Evolutionary conservation across 2,329 filamentous ascomycete genomes (phyloP), one percentile per base, ranked within the genome.

Genomic region (Neonectria faginata): DNA sequence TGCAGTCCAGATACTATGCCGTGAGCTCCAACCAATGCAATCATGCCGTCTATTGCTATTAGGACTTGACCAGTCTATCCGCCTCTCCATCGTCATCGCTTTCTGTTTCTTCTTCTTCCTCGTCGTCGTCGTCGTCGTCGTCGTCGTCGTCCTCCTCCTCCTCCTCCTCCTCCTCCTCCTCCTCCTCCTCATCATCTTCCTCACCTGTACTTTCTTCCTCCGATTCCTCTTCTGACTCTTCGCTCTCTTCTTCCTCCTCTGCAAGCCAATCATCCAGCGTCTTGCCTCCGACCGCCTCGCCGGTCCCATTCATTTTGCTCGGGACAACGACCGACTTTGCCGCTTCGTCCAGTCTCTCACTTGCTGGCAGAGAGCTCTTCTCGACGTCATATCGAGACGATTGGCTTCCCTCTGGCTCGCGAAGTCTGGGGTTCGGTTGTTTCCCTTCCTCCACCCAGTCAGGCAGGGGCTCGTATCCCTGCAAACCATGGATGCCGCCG

Each of bases 191-290:
- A 0, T 85, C 84, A 2, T 83, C 83, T 1, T 85, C 85, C 0
- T 84, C 84, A 3, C 80, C 82, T 3, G 80, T 79, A 10, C 83
- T 82, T 14, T 82, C 82, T 8, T 82, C 83, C 7, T 84, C 82
- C 2, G 85, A 86, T 6, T 84, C 83, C 7, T 84, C 85, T 2
- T 83, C 84, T 25, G 86, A 84, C 10, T 84, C 83, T 11, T 86
- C 86, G 2, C 84, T 87, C n/a, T 84, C 85, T 29, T 83, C 84
- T 16, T 89, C 87, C 47, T 88, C 89, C 74, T 93, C 92, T 5
- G 91, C 93, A 61, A 98, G 83, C 94, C 96, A 98, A 77, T 97
- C 93, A 81, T 98, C 94, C 67, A 99, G 81, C 20, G 91, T 93
- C 85, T 97, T 97, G 44, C 88, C 88, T 56, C 85, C 85, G 1